These are phyloP conservation scores for Grigorovia transvaalensis DNA, from an alignment of 805 yeast genomes.

Conservation along the genomic window DNA sequence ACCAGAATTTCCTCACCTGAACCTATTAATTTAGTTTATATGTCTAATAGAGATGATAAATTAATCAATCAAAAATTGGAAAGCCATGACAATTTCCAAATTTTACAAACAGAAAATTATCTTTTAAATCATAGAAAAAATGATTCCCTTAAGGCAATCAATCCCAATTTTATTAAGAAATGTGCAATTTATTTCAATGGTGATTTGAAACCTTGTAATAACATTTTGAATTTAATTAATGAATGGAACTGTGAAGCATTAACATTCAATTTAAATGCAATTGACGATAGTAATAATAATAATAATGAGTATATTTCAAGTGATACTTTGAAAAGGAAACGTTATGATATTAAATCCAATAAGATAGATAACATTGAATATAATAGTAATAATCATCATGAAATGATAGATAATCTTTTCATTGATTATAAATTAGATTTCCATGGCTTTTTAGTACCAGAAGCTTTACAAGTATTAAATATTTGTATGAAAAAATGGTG, in stretches of 20 bases:
- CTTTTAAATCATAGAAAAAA: not conserved
- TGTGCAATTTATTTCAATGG: conserved; percentile 38
- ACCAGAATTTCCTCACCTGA: not conserved
- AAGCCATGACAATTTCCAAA: not conserved
- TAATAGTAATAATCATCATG: not conserved
- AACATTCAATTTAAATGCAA: not conserved
- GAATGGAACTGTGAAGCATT: not conserved
- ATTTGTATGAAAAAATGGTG: conserved; percentile 48
- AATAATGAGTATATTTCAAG: too few species aligned
- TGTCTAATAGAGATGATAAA: not conserved
- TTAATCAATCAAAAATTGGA: too few species aligned
- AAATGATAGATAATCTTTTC: conserved; percentile 7
- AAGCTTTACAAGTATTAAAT: conserved; percentile 34
- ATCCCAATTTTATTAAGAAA: conserved; percentile 31
- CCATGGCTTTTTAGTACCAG: conserved; percentile 41
- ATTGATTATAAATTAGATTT: conserved; percentile 36
- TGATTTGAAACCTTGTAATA: conserved; percentile 18
- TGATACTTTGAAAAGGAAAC: not conserved
- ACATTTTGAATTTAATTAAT: conserved; percentile 1
- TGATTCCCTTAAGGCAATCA: conserved; percentile 25
- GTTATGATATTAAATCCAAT: not conserved
- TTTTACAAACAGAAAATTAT: not conserved
- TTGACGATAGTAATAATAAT: not conserved
- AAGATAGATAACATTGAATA: not conserved
- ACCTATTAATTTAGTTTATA: not conserved